These are phyloP conservation scores for Geranium incanum DNA, from an alignment of 441 rosid species.

Conservation along the genomic window DNA sequence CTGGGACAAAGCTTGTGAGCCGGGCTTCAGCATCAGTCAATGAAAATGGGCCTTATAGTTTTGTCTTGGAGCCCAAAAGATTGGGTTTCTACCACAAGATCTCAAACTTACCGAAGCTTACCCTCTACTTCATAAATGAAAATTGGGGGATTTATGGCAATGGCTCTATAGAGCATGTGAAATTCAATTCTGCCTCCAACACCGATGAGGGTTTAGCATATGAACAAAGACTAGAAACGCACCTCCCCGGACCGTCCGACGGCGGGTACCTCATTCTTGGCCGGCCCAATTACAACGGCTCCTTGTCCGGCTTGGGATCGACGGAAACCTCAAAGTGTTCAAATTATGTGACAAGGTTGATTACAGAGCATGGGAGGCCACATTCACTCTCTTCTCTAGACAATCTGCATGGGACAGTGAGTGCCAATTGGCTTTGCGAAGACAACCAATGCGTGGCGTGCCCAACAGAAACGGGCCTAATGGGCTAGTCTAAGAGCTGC, in stretches of 20 bases:
- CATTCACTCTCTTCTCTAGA: constrained; percentile 36
- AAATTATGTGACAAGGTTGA: constrained; percentile 37
- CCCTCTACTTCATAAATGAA: constrained; percentile 29
- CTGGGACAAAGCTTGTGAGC: constrained; percentile 25
- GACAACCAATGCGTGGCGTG: constrained; percentile 58
- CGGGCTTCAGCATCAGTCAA: constrained; percentile 24
- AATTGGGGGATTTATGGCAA: not conserved
- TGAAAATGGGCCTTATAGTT: constrained; percentile 27
- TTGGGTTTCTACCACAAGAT: constrained; percentile 27
- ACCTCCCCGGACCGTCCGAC: not conserved
- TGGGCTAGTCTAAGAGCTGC: constrained; percentile 51
- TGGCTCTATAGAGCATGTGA: constrained; percentile 20
- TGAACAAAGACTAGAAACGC: constrained; percentile 12
- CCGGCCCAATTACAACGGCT: constrained; percentile 42
- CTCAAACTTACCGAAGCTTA: constrained; percentile 17
- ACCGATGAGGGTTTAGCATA: constrained; percentile 26
- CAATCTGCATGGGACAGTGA: constrained; percentile 27
- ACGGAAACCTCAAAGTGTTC: constrained; percentile 45
- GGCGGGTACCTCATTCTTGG: constrained; percentile 19
- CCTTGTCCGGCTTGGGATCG: constrained; percentile 46
- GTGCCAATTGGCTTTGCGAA: constrained; percentile 51
- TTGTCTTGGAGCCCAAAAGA: constrained; percentile 27
- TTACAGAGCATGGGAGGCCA: constrained; percentile 39
- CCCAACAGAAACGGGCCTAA: constrained; percentile 35
- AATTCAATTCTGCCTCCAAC: constrained; percentile 22